Percentiles rank a stretch among this genome's conserved stretches.
Evolutionary conservation across 139 green algal species (phyloP).

Genomic region (Mesotaenium endlicherianum): DNA sequence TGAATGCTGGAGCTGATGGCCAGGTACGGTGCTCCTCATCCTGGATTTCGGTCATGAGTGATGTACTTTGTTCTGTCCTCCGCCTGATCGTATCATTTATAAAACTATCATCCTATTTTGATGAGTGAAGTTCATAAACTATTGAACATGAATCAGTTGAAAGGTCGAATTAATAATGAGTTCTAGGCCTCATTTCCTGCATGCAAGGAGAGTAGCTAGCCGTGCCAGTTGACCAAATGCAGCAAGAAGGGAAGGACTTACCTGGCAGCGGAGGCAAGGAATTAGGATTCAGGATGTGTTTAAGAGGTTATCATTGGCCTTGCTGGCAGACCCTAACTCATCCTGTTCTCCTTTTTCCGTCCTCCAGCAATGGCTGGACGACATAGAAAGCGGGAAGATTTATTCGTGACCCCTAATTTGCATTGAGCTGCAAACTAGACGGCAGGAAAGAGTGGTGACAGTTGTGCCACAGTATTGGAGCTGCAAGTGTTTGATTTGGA

Average conservation of each 20-base stretch:
- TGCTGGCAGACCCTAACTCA: too few species aligned
- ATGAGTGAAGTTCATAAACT: not conserved
- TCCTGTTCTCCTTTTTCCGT: too few species aligned
- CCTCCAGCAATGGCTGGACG: too few species aligned
- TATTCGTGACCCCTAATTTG: not conserved
- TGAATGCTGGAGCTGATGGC: conserved; percentile 59
- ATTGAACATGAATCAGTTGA: not conserved
- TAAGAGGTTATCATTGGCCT: too few species aligned
- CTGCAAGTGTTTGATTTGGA: not conserved
- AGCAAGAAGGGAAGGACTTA: too few species aligned
- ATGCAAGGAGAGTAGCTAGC: not conserved
- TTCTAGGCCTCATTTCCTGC: conserved; percentile 1
- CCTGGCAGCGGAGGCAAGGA: too few species aligned
- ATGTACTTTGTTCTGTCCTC: not conserved
- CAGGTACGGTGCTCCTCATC: conserved; percentile 8
- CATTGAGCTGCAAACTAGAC: not conserved
- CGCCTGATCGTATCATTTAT: too few species aligned
- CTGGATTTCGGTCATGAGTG: not conserved
- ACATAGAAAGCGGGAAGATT: not conserved
- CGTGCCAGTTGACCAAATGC: too few species aligned
- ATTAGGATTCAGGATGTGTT: too few species aligned
- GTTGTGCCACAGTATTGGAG: not conserved
- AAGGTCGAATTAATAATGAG: not conserved
- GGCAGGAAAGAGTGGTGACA: too few species aligned
- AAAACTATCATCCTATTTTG: not conserved